Conservation (phyloP, 441 rosid genomes). For the Adansonia grandidieri region DNA sequence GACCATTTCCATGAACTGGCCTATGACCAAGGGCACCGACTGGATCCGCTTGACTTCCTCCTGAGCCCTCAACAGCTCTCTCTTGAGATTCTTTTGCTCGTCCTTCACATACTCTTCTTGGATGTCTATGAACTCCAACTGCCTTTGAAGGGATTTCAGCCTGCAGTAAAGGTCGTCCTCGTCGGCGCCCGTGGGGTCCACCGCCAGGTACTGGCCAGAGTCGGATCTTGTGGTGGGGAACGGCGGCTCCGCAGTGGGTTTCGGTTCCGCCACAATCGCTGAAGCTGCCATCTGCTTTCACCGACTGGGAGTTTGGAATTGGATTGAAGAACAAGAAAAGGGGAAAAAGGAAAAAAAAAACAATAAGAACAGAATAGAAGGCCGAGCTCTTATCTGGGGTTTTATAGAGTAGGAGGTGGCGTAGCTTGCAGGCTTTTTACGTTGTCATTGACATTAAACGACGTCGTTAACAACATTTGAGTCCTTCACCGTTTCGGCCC, state of each 20-base stretch:
- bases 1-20: conserved; percentile 99
- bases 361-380: not conserved
- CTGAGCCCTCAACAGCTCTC: conserved; percentile 93
- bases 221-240: conserved; percentile 41
- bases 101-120: conserved; percentile 97
- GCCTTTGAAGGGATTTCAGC: conserved; percentile 76
- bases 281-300: conserved; percentile 48
- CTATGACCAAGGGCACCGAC: conserved; percentile 93
- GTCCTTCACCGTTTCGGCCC: too few relatives aligned
- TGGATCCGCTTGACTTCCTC: conserved; percentile 99
- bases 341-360: not conserved
- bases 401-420: not conserved
- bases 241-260: conserved; percentile 38
- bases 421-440: not conserved
- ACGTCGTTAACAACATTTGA: not conserved
- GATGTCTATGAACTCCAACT: conserved; percentile 87
- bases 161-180: conserved; percentile 89
- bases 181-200: conserved; percentile 38
- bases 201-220: conserved; percentile 25
- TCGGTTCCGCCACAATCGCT: conserved; percentile 59
- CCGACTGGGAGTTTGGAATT: not conserved
- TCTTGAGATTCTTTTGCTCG: conserved; percentile 91
- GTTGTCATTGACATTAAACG: not conserved
- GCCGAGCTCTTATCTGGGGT: not conserved
- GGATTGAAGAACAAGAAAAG: conserved; percentile 20